Percentiles rank a stretch among this genome's conserved stretches.
Evolutionary conservation across 2,329 filamentous ascomycete genomes (phyloP).

Genomic region (Knufia petricola): DNA sequence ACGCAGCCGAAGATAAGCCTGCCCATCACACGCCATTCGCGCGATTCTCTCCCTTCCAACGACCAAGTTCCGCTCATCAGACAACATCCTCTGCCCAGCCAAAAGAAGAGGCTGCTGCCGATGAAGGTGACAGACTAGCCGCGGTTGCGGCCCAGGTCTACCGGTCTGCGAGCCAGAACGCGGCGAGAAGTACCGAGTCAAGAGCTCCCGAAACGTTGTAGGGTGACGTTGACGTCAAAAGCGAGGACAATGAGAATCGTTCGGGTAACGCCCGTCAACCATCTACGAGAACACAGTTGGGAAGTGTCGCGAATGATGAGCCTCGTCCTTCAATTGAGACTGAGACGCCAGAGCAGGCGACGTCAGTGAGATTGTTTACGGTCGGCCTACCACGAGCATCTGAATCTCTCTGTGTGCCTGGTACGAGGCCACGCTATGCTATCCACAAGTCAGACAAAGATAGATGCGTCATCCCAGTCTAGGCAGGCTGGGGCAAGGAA

Average conservation of each 20-base stretch:
- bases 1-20: conserved; percentile 12
- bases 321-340: too few relatives aligned
- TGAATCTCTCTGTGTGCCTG: conserved; percentile 4
- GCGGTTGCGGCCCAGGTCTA: conserved; percentile 22
- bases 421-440: not conserved
- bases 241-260: not conserved
- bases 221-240: not conserved
- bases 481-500: not conserved
- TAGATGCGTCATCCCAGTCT: not conserved
- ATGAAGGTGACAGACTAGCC: conserved; percentile 31
- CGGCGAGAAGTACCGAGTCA: not conserved
- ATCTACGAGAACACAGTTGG: too few relatives aligned
- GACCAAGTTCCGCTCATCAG: conserved; percentile 5
- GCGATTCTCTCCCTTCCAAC: conserved; percentile 6
- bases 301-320: too few relatives aligned
- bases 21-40: not conserved
- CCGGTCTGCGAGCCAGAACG: conserved; percentile 20
- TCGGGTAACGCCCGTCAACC: too few relatives aligned
- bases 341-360: not conserved
- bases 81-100: conserved; percentile 16
- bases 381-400: not conserved
- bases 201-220: conserved; percentile 3
- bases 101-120: conserved; percentile 38
- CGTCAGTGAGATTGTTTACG: too few relatives aligned
- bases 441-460: not conserved